These are phyloP conservation scores for Rhytidiadelphus loreus DNA, from an alignment of 225 moss, liverwort and hornwort species.

Conservation along the genomic window DNA sequence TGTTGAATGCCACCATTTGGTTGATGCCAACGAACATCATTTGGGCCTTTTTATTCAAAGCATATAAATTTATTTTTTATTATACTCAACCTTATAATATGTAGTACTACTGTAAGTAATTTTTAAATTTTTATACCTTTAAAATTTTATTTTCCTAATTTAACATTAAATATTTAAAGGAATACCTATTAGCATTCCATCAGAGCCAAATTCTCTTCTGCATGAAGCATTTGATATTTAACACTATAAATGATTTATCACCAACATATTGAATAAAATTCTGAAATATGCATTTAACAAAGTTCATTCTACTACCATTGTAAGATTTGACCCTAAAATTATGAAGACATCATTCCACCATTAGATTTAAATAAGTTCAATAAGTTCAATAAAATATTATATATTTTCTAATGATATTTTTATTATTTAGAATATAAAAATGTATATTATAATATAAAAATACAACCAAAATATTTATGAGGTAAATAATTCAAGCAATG, in stretches of 20 bases:
- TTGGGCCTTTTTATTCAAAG: neutral
- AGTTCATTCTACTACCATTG: neutral
- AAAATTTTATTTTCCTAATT: neutral
- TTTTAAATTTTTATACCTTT: neutral
- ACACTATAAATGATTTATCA: neutral
- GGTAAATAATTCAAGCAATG: too few relatives aligned
- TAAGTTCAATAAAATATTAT: too few relatives aligned
- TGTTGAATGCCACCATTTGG: neutral
- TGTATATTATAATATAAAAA: too few relatives aligned
- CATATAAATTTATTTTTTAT: neutral
- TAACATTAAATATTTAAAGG: neutral
- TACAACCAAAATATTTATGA: neutral
- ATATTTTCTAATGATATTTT: too few relatives aligned
- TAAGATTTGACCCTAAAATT: neutral
- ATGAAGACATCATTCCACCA: neutral
- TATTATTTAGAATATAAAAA: neutral
- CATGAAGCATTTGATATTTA: neutral
- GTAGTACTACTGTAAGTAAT: too few relatives aligned
- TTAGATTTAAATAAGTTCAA: too few relatives aligned
- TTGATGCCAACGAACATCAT: neutral
- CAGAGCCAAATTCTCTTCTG: neutral
- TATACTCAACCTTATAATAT: neutral
- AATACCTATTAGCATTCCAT: slow-evolving; percentile 18
- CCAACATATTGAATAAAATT: neutral
- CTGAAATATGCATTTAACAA: neutral